phyloP scores from a whole-genome alignment of 2,329 filamentous ascomycete genomes.

The Dothiorella sarmentorum region DNA sequence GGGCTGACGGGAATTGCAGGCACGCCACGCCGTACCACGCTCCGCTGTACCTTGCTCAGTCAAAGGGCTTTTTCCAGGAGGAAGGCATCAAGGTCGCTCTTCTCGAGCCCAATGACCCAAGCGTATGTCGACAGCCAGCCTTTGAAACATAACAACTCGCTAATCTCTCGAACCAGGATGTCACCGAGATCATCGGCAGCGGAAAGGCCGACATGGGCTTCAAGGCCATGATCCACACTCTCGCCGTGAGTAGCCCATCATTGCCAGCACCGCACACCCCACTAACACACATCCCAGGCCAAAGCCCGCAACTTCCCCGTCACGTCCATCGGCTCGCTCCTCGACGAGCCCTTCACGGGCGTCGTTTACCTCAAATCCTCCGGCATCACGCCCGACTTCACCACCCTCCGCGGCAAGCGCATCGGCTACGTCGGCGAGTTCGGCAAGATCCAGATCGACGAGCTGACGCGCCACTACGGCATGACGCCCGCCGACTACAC shows the following conservation, averaged over 20 bases:
- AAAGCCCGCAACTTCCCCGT: slow-evolving; percentile 74
- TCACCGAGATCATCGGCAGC: slow-evolving; percentile 75
- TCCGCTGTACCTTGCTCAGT: slow-evolving; percentile 72
- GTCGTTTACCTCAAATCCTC: slow-evolving; percentile 72
- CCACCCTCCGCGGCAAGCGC: slow-evolving; percentile 68
- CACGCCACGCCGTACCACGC: slow-evolving; percentile 80
- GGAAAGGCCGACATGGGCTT: slow-evolving; percentile 75
- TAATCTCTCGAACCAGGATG: slow-evolving; percentile 50
- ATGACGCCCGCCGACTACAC: slow-evolving; percentile 72
- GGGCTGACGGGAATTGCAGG: slow-evolving; percentile 45
- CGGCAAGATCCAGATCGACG: slow-evolving; percentile 80
- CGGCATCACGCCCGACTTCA: slow-evolving; percentile 72
- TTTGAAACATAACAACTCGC: not conserved
- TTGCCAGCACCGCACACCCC: not conserved
- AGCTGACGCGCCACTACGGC: slow-evolving; percentile 73
- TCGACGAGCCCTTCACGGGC: slow-evolving; percentile 77
- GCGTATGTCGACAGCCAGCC: slow-evolving; percentile 42
- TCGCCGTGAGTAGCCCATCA: slow-evolving; percentile 53
- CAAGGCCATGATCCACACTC: slow-evolving; percentile 81
- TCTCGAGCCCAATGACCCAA: slow-evolving; percentile 74
- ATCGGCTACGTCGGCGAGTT: slow-evolving; percentile 81
- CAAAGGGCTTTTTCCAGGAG: slow-evolving; percentile 70
- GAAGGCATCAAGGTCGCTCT: slow-evolving; percentile 75
- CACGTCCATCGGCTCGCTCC: slow-evolving; percentile 67
- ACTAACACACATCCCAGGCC: slow-evolving; percentile 49